Evolutionary conservation across 2,329 filamentous ascomycete genomes (phyloP).

Genomic region (Aspergillus pseudonomiae): DNA sequence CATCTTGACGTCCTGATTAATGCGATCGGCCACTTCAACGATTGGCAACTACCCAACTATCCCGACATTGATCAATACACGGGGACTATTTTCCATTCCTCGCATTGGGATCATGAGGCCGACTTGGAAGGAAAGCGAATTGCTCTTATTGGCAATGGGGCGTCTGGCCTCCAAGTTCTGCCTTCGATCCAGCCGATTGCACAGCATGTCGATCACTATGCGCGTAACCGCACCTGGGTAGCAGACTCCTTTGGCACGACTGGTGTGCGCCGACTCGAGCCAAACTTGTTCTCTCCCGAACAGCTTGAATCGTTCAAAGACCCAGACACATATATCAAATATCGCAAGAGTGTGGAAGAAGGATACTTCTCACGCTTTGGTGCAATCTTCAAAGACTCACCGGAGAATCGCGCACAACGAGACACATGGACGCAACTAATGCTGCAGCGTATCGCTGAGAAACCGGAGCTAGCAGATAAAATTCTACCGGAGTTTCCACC

Average conservation of each 20-base stretch:
- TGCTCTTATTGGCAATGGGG: slow-evolving; percentile 66
- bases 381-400: slow-evolving; percentile 57
- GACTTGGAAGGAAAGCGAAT: slow-evolving; percentile 55
- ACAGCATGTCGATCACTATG: slow-evolving; percentile 64
- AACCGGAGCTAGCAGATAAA: slow-evolving; percentile 59
- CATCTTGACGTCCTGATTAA: slow-evolving; percentile 64
- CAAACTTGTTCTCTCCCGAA: slow-evolving; percentile 59
- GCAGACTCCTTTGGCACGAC: slow-evolving; percentile 63
- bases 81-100: slow-evolving; percentile 62
- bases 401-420: slow-evolving; percentile 53
- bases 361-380: slow-evolving; percentile 65
- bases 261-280: slow-evolving; percentile 56
- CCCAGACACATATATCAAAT: slow-evolving; percentile 62
- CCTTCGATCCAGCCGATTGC: slow-evolving; percentile 45
- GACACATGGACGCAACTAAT: slow-evolving; percentile 57
- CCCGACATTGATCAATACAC: slow-evolving; percentile 59
- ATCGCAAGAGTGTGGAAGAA: slow-evolving; percentile 60
- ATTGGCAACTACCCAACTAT: slow-evolving; percentile 65
- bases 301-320: slow-evolving; percentile 62
- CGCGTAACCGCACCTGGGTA: slow-evolving; percentile 68
- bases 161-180: slow-evolving; percentile 60
- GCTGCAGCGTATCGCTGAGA: slow-evolving; percentile 55
- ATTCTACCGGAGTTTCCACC: slow-evolving; percentile 66
- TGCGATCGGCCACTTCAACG: slow-evolving; percentile 68
- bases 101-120: slow-evolving; percentile 60